Base-by-base conservation (phyloP, 345 rosid species). In the Excoecaria cochinchinensis region DNA sequence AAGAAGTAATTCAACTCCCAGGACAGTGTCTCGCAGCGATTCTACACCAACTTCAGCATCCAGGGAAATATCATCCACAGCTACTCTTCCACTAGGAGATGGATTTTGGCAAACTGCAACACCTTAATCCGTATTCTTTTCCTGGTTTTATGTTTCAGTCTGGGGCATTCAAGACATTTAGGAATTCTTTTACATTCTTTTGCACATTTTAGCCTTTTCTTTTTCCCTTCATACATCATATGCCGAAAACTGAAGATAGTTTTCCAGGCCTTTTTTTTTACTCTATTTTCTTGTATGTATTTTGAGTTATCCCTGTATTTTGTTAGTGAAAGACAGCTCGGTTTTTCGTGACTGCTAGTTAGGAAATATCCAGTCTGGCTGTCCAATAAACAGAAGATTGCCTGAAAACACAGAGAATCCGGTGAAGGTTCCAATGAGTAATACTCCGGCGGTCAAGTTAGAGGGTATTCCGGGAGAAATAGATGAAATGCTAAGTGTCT, bases 1-100 rank as follows among this genome's bases (percentile, higher is more conserved):
- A 66, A 83, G 90, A 74, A 70, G 51, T 9, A 36, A 51, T 38
- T 10, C 46, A 63, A 79, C 83, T 22, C 75, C 83, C 8, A 58
- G 63, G 10, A 22, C 53, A 8, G 6, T 57, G 72, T 73, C 79
- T 12, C 76, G 72, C 3, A 69, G 42, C 57, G 63, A 38, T 31
- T 2, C 40, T 1, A 46, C 81, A 21, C 76, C 82, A 36, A 57
- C 75, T 52, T 38, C 84, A 9, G 8, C 64, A 5, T 39, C 72
- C 60, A 74, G 71, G 73, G 76, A 76, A 60, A n/a, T 74, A 75
- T 40, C 61, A 47, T 40, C 51, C 53, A 78, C 76, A 77, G 82
- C 83, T 73, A 73, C 81, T 15, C 79, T 78, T 38, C 68, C 63
- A 71, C 71, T 2, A 31, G 31, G 31, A 31, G 31, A 31, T 31